phyloP scores from a whole-genome alignment of 2,329 filamentous ascomycete genomes.

The Sporothrix euskadiensis region DNA sequence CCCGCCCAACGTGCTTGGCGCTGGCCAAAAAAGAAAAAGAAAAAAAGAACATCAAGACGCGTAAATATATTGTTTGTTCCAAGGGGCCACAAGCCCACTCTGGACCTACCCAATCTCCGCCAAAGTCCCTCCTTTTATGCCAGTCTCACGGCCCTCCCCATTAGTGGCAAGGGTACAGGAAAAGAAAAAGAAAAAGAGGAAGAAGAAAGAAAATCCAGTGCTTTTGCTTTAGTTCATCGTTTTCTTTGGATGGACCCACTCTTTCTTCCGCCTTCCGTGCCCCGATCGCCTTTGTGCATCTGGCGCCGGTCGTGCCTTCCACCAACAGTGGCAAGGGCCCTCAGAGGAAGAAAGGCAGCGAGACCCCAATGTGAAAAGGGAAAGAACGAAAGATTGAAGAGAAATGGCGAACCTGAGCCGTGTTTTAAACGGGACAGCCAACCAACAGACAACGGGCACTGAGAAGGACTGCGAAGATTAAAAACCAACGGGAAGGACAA shows the following conservation, averaged over 20 bases:
- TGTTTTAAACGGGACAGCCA: background rate
- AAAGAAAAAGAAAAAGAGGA: background rate
- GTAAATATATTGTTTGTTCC: background rate
- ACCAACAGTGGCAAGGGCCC: background rate
- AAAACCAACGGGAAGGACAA: background rate
- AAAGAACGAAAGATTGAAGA: background rate
- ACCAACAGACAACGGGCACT: background rate
- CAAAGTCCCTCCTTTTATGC: background rate
- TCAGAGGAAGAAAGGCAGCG: background rate
- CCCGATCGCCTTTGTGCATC: background rate
- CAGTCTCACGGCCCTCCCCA: background rate
- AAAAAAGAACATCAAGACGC: background rate
- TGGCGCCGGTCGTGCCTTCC: background rate
- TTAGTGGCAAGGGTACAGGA: background rate
- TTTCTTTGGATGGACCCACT: background rate
- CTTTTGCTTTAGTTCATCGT: background rate
- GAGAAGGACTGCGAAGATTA: background rate
- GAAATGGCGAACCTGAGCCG: background rate
- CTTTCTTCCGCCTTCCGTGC: constrained; percentile 14
- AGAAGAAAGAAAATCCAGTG: background rate
- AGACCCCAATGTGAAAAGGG: background rate
- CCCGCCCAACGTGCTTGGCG: background rate
- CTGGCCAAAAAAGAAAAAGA: background rate
- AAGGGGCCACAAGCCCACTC: constrained; percentile 3
- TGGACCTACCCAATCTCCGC: background rate